Base-by-base conservation (phyloP, 768 basidiomycete species). In the Nidularia sp. region DNA sequence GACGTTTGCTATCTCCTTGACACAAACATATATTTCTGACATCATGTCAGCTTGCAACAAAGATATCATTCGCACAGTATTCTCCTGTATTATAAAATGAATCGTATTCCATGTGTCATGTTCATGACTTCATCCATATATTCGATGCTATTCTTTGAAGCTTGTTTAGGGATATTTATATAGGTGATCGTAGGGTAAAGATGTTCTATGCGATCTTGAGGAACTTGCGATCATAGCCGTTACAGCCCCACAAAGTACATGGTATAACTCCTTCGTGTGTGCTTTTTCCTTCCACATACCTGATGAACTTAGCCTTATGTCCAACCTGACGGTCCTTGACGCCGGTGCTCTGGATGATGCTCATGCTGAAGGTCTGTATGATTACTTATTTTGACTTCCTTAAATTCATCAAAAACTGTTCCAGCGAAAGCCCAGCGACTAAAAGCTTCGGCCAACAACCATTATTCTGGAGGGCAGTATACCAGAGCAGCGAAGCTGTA, bases 291-390 rank as follows among this genome's bases (percentile, higher is more conserved):
- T 25, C 3, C 2, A 36, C 15, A 10, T 10, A 10, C 36, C 15
- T 15, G 36, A 41, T 15, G 10, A 10, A 10, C 36, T 2, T 15
- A 15, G 4, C 15, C 9, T 15, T 3, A 41, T 41, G 36, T 41
- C 36, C 36, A 41, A 15, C 15, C 9, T 41, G 15, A 41, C 36
- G 36, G 36, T 60, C 34, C 32, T 39, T 18, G 44, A 54, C 29
- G 50, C 47, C 9, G 57, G 52, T 18, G 36, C 56, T 41, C 10
- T 41, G 9, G 36, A 41, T 41, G 36, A 41, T 15, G 9, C 36
- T 15, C 36, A 41, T 10, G 36, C 36, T 41, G 36, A 41, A 41
- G 36, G 36, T 15, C 10, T 41, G 34, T 48, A 18, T 25, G 18
- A 52, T 47, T 50, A 36, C 13, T 42, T 32, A 33, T 6, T 25